Evolutionary conservation across 306 rosid species (phyloP), one percentile per base, ranked within the genome.

Genomic region (Canavalia ensiformis): DNA sequence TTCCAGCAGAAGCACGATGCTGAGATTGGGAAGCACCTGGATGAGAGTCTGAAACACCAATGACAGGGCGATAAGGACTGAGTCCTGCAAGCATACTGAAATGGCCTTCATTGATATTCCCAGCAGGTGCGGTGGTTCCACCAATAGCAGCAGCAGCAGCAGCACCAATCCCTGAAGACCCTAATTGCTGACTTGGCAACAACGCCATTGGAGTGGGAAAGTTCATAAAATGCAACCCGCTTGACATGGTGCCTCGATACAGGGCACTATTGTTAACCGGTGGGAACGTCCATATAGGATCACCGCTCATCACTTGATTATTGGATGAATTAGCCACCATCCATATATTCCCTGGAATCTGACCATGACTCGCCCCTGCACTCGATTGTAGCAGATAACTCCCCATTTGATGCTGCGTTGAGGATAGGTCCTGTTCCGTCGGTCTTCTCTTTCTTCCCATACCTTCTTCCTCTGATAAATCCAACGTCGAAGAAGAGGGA

Each of bases 171-270:
- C 60, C 74, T 37, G 41, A 39, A 1, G 89, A 73, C 11, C 80
- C 89, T 18, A 86, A 39, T 83, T 92, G 98, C 37, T 92, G 96
- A 68, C 92, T 78, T 0, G 98, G 97, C 66, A 94, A 49, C 34
- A 94, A 52, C 2, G 98, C 92, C 30, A 94, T 87, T 0, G 97
- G 94, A 0, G 94, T 80, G 0, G 97, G 97, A 3, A 92, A 92
- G 28, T 94, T 94, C 98, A 94, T 94, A 72, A 94, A 92, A 90
- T 94, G 98, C 49, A 94, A 91, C 3, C 97, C 98, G 18, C 92
- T 93, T 0, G 97, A 86, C 90, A 92, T 83, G 25, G 87, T 54
- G 5, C 97, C 92, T 39, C 98, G 79, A 52, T 94, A 94, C 85
- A 92, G 68, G 12, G 87, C 92, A 62, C 85, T 84, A 68, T 88